A percentile compares a stretch with the other conserved stretches of the same genome.
phyloP scores from a whole-genome alignment of 139 green algal genomes.

The Nannochloris sp. region DNA sequence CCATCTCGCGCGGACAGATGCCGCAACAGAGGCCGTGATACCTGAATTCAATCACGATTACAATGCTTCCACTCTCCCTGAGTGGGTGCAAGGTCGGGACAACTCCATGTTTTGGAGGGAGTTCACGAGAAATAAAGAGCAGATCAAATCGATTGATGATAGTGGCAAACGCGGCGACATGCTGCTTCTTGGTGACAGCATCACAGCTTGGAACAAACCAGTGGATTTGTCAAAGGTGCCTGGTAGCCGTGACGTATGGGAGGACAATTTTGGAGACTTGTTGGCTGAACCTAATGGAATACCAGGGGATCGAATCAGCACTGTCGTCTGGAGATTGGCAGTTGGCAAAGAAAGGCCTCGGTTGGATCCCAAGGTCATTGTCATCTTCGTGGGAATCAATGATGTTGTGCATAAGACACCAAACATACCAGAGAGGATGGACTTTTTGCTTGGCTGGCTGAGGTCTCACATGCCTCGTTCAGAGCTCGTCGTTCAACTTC shows the following conservation, averaged over 20 bases:
- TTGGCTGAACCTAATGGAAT: not conserved
- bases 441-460: not conserved
- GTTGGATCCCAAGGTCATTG: not conserved
- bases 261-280: not conserved
- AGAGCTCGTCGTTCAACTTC: not conserved
- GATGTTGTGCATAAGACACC: constrained; percentile 2
- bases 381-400: constrained; percentile 3
- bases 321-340: constrained; percentile 1
- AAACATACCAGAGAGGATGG: constrained; percentile 4
- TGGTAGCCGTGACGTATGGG: not conserved
- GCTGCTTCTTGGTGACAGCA: not conserved
- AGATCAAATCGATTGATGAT: not conserved
- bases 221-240: not conserved
- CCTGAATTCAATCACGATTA: too few species aligned
- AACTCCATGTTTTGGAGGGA: not conserved
- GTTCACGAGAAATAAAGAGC: not conserved
- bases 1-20: too few species aligned
- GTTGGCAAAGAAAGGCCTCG: not conserved
- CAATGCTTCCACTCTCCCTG: not conserved
- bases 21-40: too few species aligned
- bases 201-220: not conserved
- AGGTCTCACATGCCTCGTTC: not conserved
- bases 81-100: not conserved
- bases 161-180: not conserved
- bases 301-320: constrained; percentile 1